Evolutionary conservation across 768 basidiomycete species (phyloP).

Genomic region (Lactarius deliciosus): DNA sequence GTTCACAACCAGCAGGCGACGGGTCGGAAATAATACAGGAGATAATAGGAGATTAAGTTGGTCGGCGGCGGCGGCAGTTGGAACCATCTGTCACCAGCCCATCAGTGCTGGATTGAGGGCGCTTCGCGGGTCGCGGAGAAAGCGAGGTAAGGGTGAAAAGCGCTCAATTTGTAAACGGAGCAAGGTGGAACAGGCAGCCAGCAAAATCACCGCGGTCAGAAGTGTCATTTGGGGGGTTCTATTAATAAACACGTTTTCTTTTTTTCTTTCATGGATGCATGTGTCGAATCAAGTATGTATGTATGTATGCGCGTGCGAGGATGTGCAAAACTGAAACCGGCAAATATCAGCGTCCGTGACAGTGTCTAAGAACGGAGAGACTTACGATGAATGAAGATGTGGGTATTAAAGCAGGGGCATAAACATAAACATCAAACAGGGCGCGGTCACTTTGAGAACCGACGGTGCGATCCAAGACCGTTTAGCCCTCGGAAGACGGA

Average conservation of each 20-base stretch:
- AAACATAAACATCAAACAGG: slow-evolving; percentile 10
- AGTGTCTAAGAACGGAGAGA: background rate
- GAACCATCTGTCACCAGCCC: slow-evolving; percentile 4
- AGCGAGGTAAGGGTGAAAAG: slow-evolving; percentile 1
- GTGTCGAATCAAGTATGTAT: slow-evolving; percentile 20
- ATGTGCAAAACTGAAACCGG: slow-evolving; percentile 16
- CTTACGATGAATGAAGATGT: slow-evolving; percentile 23
- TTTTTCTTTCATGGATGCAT: slow-evolving; percentile 20
- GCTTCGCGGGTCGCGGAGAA: slow-evolving; percentile 14
- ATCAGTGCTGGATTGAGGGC: slow-evolving; percentile 4
- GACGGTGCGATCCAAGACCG: slow-evolving; percentile 18
- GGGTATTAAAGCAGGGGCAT: slow-evolving; percentile 12
- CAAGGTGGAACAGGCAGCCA: background rate
- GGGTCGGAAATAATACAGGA: slow-evolving; percentile 14
- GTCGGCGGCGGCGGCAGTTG: background rate
- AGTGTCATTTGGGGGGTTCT: slow-evolving; percentile 21
- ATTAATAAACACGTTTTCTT: slow-evolving; percentile 27
- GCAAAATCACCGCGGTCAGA: slow-evolving; percentile 14
- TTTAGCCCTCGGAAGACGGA: slow-evolving; percentile 24
- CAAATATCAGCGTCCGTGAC: slow-evolving; percentile 6
- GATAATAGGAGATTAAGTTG: background rate
- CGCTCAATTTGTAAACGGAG: slow-evolving; percentile 16
- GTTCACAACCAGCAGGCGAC: slow-evolving; percentile 19
- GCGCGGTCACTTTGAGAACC: slow-evolving; percentile 16
- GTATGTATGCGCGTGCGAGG: slow-evolving; percentile 22